Evolutionary conservation across 2,329 filamentous ascomycete species (phyloP), one percentile per base, ranked within the genome.

Genomic region (Penicillium nordicum): DNA sequence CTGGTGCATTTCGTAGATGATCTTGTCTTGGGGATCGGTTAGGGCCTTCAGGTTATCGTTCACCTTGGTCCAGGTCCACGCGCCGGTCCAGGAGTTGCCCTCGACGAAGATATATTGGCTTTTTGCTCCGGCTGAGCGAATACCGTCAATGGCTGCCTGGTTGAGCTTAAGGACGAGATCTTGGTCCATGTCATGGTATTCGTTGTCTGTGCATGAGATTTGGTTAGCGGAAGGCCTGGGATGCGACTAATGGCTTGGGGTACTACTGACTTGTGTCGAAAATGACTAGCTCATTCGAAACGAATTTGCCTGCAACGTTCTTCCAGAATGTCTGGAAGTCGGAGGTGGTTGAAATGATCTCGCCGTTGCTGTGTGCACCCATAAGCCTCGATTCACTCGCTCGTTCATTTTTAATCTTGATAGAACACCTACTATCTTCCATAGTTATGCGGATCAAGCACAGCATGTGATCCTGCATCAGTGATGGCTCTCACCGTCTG

Each of bases 151-250:
- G 60, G 84, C 85, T 16, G 82, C 84, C 68, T 87, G 85, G 78
- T 87, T 87, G 51, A 87, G 81, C 62, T 80, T 71, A 8, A 82
- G 73, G 16, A 87, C 84, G 14, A 86, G 78, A 1, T 69, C 70
- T 69, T 86, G 82, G 63, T 84, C 81, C 80, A 86, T 84, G 67
- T 81, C 80, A 67, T 87, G 77, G 70, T 83, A 86, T 76, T 87
- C 84, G 72, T 87, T 88, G 79, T 87, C 65, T 76, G 67, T 25
- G 10, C 8, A 16, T 9, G 16, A 41, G 16, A 41, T 32, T 38
- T 42, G 1, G 6, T 37, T 23, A 50, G 18, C 14, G 7, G 6
- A 16, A 3, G 16, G 5, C 8, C 12, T 11, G 0, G 9, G 9
- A 3, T 23, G 9, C 1, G 10, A 32, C 6, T 4, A 7, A 21